Conservation (phyloP, 202 grass and related monocot genomes). For the Schoenoplectus tabernaemontani region DNA sequence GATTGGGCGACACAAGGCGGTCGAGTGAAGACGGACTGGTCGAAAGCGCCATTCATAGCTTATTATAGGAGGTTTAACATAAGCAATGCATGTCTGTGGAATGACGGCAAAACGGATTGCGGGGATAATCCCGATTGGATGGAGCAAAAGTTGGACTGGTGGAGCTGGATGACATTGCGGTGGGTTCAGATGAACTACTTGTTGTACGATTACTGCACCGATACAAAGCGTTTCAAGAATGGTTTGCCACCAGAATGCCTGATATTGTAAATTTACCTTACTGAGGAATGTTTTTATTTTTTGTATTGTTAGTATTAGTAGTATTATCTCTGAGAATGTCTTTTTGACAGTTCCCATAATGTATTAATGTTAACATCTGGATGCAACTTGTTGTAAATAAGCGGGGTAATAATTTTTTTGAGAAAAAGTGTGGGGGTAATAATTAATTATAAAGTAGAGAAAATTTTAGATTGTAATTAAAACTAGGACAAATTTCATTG, state of each 20-base stretch:
- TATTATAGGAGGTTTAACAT: slow-evolving; percentile 35
- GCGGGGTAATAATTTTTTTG: too few species aligned
- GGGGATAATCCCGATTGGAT: slow-evolving; percentile 32
- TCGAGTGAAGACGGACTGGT: slow-evolving; percentile 33
- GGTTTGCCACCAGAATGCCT: slow-evolving; percentile 39
- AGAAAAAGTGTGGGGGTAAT: too few species aligned
- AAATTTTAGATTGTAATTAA: too few species aligned
- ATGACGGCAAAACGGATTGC: not conserved
- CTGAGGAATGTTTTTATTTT: not conserved
- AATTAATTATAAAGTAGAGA: too few species aligned
- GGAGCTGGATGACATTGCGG: slow-evolving; percentile 69
- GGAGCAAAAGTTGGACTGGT: slow-evolving; percentile 45
- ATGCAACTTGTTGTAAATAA: not conserved
- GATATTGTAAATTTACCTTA: slow-evolving; percentile 11
- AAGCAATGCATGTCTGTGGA: slow-evolving; percentile 32
- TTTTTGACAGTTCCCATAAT: not conserved
- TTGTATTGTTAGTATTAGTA: not conserved
- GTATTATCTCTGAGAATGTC: not conserved
- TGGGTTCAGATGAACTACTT: slow-evolving; percentile 77
- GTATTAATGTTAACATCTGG: not conserved
- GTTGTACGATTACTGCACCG: slow-evolving; percentile 60
- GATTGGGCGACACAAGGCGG: slow-evolving; percentile 38
- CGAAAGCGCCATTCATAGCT: slow-evolving; percentile 41
- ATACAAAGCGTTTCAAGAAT: slow-evolving; percentile 25
- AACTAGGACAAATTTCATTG: too few species aligned